Percentiles rank a stretch among this genome's conserved stretches.
These are phyloP conservation scores for Wickerhamiella parazyma DNA, from an alignment of 805 yeast species.

Conservation along the genomic window DNA sequence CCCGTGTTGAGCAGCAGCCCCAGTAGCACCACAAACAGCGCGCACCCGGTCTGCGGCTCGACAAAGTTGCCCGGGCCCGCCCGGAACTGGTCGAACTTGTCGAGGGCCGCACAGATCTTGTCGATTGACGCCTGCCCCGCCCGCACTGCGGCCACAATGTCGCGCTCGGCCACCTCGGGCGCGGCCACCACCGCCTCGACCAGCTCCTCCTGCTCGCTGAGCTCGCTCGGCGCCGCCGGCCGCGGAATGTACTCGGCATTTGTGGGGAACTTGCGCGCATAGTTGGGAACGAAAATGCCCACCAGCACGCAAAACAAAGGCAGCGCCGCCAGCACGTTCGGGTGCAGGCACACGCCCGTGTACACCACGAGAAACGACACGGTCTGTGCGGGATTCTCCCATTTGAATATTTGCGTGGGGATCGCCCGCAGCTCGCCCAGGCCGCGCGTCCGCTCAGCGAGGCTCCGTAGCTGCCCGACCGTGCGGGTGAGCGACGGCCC, in stretches of 20 bases:
- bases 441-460: slow-evolving; percentile 42
- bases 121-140: slow-evolving; percentile 49
- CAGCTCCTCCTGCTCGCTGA: slow-evolving; percentile 13
- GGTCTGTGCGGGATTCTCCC: slow-evolving; percentile 68
- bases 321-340: slow-evolving; percentile 47
- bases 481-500: slow-evolving; percentile 47
- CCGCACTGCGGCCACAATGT: slow-evolving; percentile 15
- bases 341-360: slow-evolving; percentile 58
- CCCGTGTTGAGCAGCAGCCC: slow-evolving; percentile 24
- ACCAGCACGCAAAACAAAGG: slow-evolving; percentile 46
- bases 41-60: slow-evolving; percentile 54
- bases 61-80: slow-evolving; percentile 55
- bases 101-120: slow-evolving; percentile 36
- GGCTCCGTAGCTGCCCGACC: slow-evolving; percentile 41
- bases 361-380: slow-evolving; percentile 43
- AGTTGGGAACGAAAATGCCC: slow-evolving; percentile 58
- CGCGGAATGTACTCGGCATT: slow-evolving; percentile 13
- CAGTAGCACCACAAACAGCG: slow-evolving; percentile 33
- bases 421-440: slow-evolving; percentile 51
- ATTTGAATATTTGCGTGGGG: slow-evolving; percentile 44
- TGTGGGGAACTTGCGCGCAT: slow-evolving; percentile 25
- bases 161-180: slow-evolving; percentile 13
- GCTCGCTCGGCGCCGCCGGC: slow-evolving; percentile 16
- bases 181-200: slow-evolving; percentile 18
- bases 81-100: slow-evolving; percentile 40